Base-by-base conservation (phyloP, 352 stramenopile species). In the Globisporangium orthogonon region DNA sequence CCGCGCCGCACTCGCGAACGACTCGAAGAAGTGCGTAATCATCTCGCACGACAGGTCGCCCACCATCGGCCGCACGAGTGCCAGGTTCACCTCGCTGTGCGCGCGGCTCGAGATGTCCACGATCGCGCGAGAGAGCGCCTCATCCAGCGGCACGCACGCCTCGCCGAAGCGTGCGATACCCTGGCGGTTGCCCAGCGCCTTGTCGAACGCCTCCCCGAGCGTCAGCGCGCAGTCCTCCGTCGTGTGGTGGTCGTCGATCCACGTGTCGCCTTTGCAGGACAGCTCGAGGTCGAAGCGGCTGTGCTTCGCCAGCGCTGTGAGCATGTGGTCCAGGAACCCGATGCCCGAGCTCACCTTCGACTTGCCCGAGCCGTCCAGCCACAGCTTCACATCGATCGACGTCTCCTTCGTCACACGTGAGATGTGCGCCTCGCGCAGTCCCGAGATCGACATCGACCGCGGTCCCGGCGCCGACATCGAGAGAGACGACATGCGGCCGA, bases 231-330 rank as follows among this genome's bases (percentile, higher is more conserved):
- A 96, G 79, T 98, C 95, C 70, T 98, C 95, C 15, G 86, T 94
- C 44, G 92, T 98, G 72, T 98, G 95, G 66, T 98, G 95, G 76
- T 98, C 95, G 69, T 98, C 95, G 45, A 98, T 97, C 84, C 88
- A 97, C 39, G 90, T 88, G 70, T 98, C 95, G 56, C 95, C 95
- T 52, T 94, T 87, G 69, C 89, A 97, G 35, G 78, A 68, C 7
- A 97, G 79, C 50, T 88, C 70, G 10, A 98, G 56, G 60, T 98
- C 88, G 52, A 97, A 92, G 35, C 89, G 83, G 54, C 80, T 93
- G 68, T 97, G 90, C 73, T 97, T 88, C 30, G 88, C 78, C 11
- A 98, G 61, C 28, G 79, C 76, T 17, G 75, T 88, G 50, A 97
- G 76, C 73, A 98, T 97, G 61, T 89, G 89, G 72, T 98, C 91